Percentiles rank a stretch among this genome's conserved stretches.
phyloP scores from a whole-genome alignment of 768 basidiomycete species.

The Hygrophorus russula region DNA sequence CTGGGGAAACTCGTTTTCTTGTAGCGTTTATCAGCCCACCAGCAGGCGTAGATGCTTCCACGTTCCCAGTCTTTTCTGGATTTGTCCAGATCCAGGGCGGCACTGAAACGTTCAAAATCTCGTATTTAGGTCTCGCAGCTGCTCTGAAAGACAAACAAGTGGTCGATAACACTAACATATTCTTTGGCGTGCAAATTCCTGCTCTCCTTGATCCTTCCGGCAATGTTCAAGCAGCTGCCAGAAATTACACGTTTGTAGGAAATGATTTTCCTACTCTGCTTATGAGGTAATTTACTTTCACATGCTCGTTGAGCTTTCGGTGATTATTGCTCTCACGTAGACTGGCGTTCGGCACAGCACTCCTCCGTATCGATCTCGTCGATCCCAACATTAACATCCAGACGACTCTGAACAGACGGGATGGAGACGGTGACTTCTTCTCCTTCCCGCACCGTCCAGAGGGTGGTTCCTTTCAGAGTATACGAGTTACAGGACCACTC shows the following conservation, averaged over 20 bases:
- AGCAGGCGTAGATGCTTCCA: slow-evolving; percentile 16
- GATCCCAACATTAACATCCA: slow-evolving; percentile 27
- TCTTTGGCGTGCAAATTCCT: slow-evolving; percentile 36
- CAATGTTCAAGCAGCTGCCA: slow-evolving; percentile 25
- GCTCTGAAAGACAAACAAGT: slow-evolving; percentile 28
- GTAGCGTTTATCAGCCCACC: slow-evolving; percentile 37
- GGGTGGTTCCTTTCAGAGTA: slow-evolving; percentile 1
- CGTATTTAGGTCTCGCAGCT: slow-evolving; percentile 26
- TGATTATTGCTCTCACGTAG: slow-evolving; percentile 14
- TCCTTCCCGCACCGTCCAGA: slow-evolving; percentile 21
- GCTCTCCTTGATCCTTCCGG: slow-evolving; percentile 29
- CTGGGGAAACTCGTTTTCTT: slow-evolving; percentile 30
- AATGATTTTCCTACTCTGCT: slow-evolving; percentile 30
- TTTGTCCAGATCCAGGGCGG: slow-evolving; percentile 23
- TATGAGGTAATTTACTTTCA: slow-evolving; percentile 19
- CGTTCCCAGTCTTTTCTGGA: slow-evolving; percentile 39
- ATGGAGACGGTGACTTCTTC: not conserved
- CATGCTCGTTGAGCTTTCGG: slow-evolving; percentile 15
- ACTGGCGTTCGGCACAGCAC: slow-evolving; percentile 38
- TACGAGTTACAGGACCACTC: not conserved
- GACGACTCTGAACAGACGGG: slow-evolving; percentile 2
- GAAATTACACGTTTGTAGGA: slow-evolving; percentile 9
- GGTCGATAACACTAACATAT: slow-evolving; percentile 36
- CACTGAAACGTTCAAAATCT: slow-evolving; percentile 17
- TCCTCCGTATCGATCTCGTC: slow-evolving; percentile 38